phyloP scores from a whole-genome alignment of 805 yeast genomes.

The Jamesozyma rosinii region DNA sequence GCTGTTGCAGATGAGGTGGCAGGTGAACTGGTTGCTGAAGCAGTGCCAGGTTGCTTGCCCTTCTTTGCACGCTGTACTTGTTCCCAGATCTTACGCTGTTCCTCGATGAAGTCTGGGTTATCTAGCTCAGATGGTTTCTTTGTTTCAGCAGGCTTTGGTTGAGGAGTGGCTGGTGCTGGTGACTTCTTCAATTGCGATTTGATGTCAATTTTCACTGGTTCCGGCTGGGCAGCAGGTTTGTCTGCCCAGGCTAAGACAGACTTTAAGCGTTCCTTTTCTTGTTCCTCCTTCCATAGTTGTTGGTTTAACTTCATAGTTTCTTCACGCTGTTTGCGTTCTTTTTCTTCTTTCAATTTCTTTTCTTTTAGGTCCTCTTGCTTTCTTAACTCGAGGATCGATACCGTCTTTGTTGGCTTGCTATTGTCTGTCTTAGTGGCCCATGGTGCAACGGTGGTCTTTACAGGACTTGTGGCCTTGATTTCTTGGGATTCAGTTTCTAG shows the following conservation, averaged over 20 bases:
- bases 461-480: background rate
- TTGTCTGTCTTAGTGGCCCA: constrained; percentile 22
- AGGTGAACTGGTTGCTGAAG: constrained; percentile 32
- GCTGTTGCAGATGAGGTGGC: constrained; percentile 23
- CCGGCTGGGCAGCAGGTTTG: constrained; percentile 10
- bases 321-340: constrained; percentile 10
- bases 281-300: constrained; percentile 16
- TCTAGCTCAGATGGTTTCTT: constrained; percentile 12
- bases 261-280: constrained; percentile 13
- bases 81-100: constrained; percentile 31
- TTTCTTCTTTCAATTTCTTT: constrained; percentile 9
- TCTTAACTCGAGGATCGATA: constrained; percentile 17
- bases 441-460: constrained; percentile 12
- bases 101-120: constrained; percentile 24
- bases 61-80: constrained; percentile 59
- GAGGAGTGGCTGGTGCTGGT: background rate
- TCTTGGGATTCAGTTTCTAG: constrained; percentile 2
- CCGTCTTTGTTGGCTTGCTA: constrained; percentile 12
- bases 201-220: constrained; percentile 13
- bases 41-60: constrained; percentile 50
- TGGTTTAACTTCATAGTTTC: constrained; percentile 17
- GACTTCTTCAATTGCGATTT: constrained; percentile 11
- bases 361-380: background rate
- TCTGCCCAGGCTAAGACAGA: constrained; percentile 27
- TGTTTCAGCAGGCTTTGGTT: background rate